Percentiles rank a stretch among this genome's conserved stretches.
phyloP scores from a whole-genome alignment of 495 filamentous ascomycete genomes.

The Talaromyces liani region DNA sequence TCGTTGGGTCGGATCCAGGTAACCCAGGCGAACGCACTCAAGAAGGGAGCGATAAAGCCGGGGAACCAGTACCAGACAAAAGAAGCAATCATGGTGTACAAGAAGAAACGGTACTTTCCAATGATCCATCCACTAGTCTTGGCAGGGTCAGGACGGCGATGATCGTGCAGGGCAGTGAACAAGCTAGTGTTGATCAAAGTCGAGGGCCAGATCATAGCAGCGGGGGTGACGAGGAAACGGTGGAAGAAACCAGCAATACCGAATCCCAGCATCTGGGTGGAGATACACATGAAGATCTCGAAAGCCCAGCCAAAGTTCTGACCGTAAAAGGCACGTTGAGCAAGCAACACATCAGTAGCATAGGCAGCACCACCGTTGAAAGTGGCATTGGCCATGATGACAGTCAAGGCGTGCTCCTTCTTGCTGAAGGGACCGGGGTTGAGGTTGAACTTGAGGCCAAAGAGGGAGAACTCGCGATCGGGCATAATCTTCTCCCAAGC shows the following conservation, averaged over 20 bases:
- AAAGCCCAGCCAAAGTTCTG: slow-evolving; percentile 61
- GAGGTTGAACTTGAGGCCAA: slow-evolving; percentile 48
- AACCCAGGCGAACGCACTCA: slow-evolving; percentile 39
- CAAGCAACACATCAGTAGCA: slow-evolving; percentile 58
- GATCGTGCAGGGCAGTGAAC: slow-evolving; percentile 67
- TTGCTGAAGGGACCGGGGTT: slow-evolving; percentile 71
- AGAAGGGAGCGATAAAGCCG: slow-evolving; percentile 38
- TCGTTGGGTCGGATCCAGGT: slow-evolving; percentile 47
- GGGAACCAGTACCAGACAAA: slow-evolving; percentile 59
- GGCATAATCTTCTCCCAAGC: slow-evolving; percentile 49
- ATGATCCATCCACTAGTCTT: slow-evolving; percentile 59
- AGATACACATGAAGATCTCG: slow-evolving; percentile 59
- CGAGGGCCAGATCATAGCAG: slow-evolving; percentile 70
- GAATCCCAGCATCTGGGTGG: slow-evolving; percentile 65
- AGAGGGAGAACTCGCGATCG: slow-evolving; percentile 38
- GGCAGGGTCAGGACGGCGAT: slow-evolving; percentile 45
- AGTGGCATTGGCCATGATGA: slow-evolving; percentile 56
- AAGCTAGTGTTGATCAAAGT: slow-evolving; percentile 57
- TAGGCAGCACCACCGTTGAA: slow-evolving; percentile 53
- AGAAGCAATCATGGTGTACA: slow-evolving; percentile 49
- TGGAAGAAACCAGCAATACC: slow-evolving; percentile 64
- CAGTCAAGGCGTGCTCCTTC: slow-evolving; percentile 67
- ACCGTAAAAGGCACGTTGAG: slow-evolving; percentile 59
- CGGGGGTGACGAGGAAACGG: slow-evolving; percentile 52
- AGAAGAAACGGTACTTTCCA: slow-evolving; percentile 57